Base-by-base conservation (phyloP, 805 yeast genomes). In the Jamesozyma rosinii region DNA sequence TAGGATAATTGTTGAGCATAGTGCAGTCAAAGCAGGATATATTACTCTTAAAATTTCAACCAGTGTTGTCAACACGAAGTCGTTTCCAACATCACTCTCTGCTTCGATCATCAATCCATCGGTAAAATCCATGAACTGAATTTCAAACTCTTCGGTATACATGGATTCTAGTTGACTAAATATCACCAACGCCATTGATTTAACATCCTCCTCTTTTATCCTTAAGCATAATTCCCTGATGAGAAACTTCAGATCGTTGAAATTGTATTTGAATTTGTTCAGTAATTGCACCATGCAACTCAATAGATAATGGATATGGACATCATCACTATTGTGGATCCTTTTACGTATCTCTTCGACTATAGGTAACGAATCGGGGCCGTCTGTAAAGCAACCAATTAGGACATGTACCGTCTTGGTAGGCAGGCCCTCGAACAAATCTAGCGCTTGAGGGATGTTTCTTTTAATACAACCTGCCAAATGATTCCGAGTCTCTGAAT, bases 1-100 rank as follows among this genome's bases (percentile, higher is more conserved):
- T 15, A 55, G 32, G 39, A 67, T 57, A 15, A 67, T 44, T 19
- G 45, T 48, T 5, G 63, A 57, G 45, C 64, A 63, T 18, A 56
- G 35, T 5, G 54, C 35, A 0, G 61, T 53, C 22, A 57, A 48
- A 1, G 50, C 57, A 15, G 65, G 63, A 37, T 57, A 60, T 15
- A 63, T 39, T 38, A 52, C 56, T 3, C 50, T 51, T 20, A 63
- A 41, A 13, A 54, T 40, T 10, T 49, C 50, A 2, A 57, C 48
- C 3, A 61, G 46, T 1, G 50, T 40, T 0, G 17, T 8, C 15
- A 45, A 36, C 14, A 61, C 30, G 2, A 62, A 51, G 26, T 54
- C 54, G 21, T 44, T 45, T 2, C 56, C 58, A 9, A 50, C 46
- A 27, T 53, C 55, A 1, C 45, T 48, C 36, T 55, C 57, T 1